Evolutionary conservation across 2,329 filamentous ascomycete species (phyloP).

Genomic region (Sordariomycetes sp.): DNA sequence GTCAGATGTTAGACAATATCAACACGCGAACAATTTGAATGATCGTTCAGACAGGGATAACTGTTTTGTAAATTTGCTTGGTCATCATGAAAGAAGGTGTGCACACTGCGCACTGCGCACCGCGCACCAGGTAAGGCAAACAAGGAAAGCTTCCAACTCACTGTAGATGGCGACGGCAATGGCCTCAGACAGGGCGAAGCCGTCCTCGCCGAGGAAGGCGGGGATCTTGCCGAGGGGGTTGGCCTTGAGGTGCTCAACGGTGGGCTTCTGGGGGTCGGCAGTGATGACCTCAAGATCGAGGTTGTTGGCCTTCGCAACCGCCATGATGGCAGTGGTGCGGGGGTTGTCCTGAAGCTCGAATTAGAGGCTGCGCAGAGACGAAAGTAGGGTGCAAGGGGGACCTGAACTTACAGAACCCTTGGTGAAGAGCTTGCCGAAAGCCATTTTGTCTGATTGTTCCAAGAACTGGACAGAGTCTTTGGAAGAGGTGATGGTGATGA

Average conservation of each 20-base stretch:
- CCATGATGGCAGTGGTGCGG: conserved; percentile 80
- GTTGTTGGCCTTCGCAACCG: conserved; percentile 95
- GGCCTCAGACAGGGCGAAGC: conserved; percentile 78
- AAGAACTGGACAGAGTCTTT: conserved; percentile 15
- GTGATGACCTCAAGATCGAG: conserved; percentile 82
- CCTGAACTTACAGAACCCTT: conserved; percentile 50
- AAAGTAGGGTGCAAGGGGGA: conserved; percentile 6
- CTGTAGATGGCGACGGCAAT: conserved; percentile 97
- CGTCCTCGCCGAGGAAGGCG: conserved; percentile 85
- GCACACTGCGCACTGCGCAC: conserved; percentile 1
- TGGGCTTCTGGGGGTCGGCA: conserved; percentile 55
- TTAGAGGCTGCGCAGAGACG: conserved; percentile 9
- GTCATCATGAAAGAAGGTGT: conserved; percentile 50
- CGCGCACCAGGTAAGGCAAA: no score
- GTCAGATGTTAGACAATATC: conserved; percentile 85
- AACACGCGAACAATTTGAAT: conserved; percentile 52
- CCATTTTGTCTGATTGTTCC: conserved; percentile 54
- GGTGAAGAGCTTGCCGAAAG: conserved; percentile 97
- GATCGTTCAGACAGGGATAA: conserved; percentile 92
- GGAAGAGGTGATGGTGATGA: conserved; percentile 7
- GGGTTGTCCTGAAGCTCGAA: conserved; percentile 63
- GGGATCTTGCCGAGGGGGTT: conserved; percentile 89
- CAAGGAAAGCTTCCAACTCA: no score
- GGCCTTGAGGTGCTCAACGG: conserved; percentile 71
- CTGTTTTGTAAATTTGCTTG: conserved; percentile 61